phyloP scores from a whole-genome alignment of 2,329 filamentous ascomycete species.

The Graphiopsis chlorocephala region DNA sequence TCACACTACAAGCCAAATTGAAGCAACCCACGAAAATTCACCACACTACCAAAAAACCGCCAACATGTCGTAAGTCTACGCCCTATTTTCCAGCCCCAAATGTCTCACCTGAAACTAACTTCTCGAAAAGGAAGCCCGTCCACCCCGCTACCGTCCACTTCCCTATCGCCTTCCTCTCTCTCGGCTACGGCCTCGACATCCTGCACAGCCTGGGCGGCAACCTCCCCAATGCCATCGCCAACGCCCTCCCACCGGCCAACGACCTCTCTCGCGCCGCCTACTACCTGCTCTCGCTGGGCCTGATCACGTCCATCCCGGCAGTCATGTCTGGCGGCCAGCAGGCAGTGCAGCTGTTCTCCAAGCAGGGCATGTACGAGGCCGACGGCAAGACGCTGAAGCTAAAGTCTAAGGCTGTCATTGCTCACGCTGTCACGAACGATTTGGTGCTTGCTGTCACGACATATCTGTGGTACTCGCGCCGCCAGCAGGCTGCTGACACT shows the following conservation, averaged over 20 bases:
- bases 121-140: conserved; percentile 35
- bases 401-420: conserved; percentile 42
- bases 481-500: conserved; percentile 28
- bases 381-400: conserved; percentile 37
- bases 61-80: conserved; percentile 12
- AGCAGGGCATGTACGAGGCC: conserved; percentile 41
- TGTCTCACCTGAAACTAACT: neutral
- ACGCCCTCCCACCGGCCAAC: conserved; percentile 33
- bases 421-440: conserved; percentile 45
- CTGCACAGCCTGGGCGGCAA: conserved; percentile 36
- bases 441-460: conserved; percentile 38
- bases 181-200: conserved; percentile 43
- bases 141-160: conserved; percentile 50
- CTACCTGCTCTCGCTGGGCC: conserved; percentile 44
- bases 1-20: neutral
- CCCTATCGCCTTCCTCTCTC: conserved; percentile 45
- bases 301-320: conserved; percentile 35
- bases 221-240: conserved; percentile 32
- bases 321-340: conserved; percentile 36
- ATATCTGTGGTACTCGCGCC: conserved; percentile 44
- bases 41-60: neutral
- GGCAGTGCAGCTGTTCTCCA: conserved; percentile 41
- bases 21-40: neutral
- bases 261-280: conserved; percentile 43
- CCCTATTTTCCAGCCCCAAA: neutral